These are phyloP conservation scores for Lecanosticta acicola DNA, from an alignment of 2,329 filamentous ascomycete genomes.

Conservation along the genomic window DNA sequence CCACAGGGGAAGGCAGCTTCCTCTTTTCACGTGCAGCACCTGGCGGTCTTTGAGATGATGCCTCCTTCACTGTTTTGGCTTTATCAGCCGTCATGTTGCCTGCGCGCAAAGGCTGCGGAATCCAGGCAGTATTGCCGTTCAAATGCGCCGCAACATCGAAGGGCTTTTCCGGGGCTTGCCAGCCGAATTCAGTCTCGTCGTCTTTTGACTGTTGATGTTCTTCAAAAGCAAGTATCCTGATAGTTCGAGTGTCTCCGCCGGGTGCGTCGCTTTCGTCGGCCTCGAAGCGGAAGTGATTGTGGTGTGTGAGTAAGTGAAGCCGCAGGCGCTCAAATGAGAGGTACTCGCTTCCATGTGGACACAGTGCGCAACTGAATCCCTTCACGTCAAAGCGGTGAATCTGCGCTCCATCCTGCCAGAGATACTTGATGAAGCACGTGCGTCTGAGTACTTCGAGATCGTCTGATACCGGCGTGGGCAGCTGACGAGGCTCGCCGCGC, in stretches of 20 bases:
- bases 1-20: conserved; percentile 11
- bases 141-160: conserved; percentile 36
- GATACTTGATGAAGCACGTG: conserved; percentile 25
- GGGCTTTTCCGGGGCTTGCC: conserved; percentile 31
- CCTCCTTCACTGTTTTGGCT: background rate
- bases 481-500: conserved; percentile 15
- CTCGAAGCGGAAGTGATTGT: conserved; percentile 34
- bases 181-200: conserved; percentile 25
- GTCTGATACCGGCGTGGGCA: conserved; percentile 27
- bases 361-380: conserved; percentile 25
- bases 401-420: conserved; percentile 8
- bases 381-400: conserved; percentile 6
- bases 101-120: background rate
- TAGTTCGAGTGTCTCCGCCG: background rate
- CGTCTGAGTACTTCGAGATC: conserved; percentile 11
- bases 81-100: background rate
- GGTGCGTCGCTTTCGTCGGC: background rate
- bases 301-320: conserved; percentile 32
- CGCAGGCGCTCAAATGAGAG: conserved; percentile 28
- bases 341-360: conserved; percentile 16
- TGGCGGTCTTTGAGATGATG: background rate
- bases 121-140: conserved; percentile 32
- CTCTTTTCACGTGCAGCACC: conserved; percentile 4
- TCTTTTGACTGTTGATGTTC: conserved; percentile 1
- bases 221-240: conserved; percentile 7